Base-by-base conservation (phyloP, 768 basidiomycete genomes). In the Collybia sp. region DNA sequence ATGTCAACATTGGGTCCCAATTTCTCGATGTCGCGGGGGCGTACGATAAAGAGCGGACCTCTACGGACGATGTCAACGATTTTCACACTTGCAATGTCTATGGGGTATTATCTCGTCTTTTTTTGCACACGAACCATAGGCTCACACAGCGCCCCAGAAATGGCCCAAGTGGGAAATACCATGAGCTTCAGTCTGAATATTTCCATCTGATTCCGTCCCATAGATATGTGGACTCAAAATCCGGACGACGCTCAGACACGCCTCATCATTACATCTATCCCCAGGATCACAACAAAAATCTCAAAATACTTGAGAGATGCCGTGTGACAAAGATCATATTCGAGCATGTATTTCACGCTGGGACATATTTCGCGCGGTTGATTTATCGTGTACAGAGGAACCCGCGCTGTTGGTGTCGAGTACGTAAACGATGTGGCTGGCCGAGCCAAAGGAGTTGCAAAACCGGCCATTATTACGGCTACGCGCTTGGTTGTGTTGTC, bases 201-300 rank as follows among this genome's bases (percentile, higher is more conserved):
- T 43, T 36, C 19, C 43, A 20, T 42, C 17, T 17, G 6, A 12
- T 37, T 17, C 2, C 39, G 10, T n/a, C 34, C 3, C 42, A 6
- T 50, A 87, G 83, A 53, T 86, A 78, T 55, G 66, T 85, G 13
- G 67, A 78, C 47, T 59, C 54, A 2, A 57, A 61, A 13, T 78
- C 71, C 2, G 83, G 83, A 18, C 66, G 52, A 37, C 75, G 83
- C 16, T 82, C 81, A 0, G 82, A 85, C 53, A 55, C 72, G 0
- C 68, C 83, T 2, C 74, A 79, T 48, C 53, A 68, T 51, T 79
- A 72, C 42, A 59, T 81, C 39, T 80, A 81, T 51, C 75, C 70
- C 37, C 70, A 75, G 45, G 50, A 62, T 3, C 55, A 62, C 37
- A 70, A 73, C 50, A 56, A 61, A n/a, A 79, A 78, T 46, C 52